Base-by-base conservation (phyloP, 441 rosid genomes). In the Adansonia madagascariensis region DNA sequence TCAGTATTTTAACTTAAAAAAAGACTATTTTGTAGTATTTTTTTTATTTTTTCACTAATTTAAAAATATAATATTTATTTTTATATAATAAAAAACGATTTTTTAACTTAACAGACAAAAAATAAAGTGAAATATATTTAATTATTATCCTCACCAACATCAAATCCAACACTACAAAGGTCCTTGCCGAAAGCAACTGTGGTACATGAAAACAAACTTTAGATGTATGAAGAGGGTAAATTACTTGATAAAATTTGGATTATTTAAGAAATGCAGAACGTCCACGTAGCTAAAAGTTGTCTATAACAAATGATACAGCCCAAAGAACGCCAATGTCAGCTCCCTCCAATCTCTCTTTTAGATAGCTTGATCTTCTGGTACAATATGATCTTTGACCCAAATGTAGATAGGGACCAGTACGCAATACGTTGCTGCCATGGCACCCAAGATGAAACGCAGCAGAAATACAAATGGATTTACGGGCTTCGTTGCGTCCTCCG, bases 301-400 rank as follows among this genome's bases (percentile, higher is more conserved):
- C 62, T 8, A 72, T 24, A 24, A 49, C 0, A 44, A 39, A 6
- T n/a, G 0, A 0, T 3, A 39, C 18, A 35, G 39, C 39, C 39
- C 27, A 35, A 2, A 35, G 39, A 35, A 35, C 39, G 39, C 39
- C 3, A 35, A 9, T 12, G 8, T 12, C 18, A 71, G 61, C 41
- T 24, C 27, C 27, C 27, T 1, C 27, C 27, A 24, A 24, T 24
- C 27, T 60, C 46, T 39, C 69, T 43, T 69, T 79, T 76, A 91
- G 74, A 94, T 91, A 52, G 97, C 92, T 80, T 74, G 85, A 61
- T 88, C 97, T 88, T 91, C 84, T 27, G 98, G 97, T 57, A 89
- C 84, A 74, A 92, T 82, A 81, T 85, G 89, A 89, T 94, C 97
- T 82, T 94, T 94, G 83, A 94, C 75, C 97, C 97, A 92, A 97